Evolutionary conservation across 768 basidiomycete species (phyloP), one percentile per base, ranked within the genome.

Genomic region (Strobilomyces echinocephalus): DNA sequence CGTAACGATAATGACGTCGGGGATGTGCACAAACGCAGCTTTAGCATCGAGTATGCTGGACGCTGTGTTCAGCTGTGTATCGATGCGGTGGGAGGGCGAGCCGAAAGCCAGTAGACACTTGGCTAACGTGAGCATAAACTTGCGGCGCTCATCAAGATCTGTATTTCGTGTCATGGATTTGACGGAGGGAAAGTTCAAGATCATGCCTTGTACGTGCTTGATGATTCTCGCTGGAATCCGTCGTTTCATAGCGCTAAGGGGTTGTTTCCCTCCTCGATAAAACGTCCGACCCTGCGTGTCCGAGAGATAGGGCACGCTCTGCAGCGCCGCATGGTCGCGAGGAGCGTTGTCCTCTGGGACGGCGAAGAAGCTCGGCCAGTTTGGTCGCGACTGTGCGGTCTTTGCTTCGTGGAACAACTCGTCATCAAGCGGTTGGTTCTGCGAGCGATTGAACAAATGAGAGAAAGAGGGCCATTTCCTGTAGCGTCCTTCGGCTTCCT

Each of bases 41-140:
- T 86, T 79, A 56, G 91, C 79, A 31, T 87, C 83, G 15, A 97
- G 79, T 52, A 91, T 86, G 11, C 79, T 73, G 7, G 92, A 86
- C 3, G 91, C 91, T 5, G 88, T 82, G 54, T 78, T 77, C 38
- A 97, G 80, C 67, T 95, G 93, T 1, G 90, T 85, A 72, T 95
- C 92, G 57, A 95, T 87, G 18, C 95, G 80, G 69, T 97, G 95
- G 20, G 91, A 92, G 2, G 93, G 93, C n/a, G 93, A 89, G 18
- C 94, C 94, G 67, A 90, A 95, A n/a, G 84, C 79, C 66, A 97
- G 81, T 53, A 97, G 78, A 11, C 90, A 89, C 66, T 91, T 88
- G 3, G 91, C 90, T 24, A 97, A 79, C 65, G 85, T 86, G 61
- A 95, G 74, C 46, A 97, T 77, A 73, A 97, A 97, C 50, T 85